These are phyloP conservation scores for Lodderomyces parapsilosis DNA, from an alignment of 1,139 yeast species.

Conservation along the genomic window DNA sequence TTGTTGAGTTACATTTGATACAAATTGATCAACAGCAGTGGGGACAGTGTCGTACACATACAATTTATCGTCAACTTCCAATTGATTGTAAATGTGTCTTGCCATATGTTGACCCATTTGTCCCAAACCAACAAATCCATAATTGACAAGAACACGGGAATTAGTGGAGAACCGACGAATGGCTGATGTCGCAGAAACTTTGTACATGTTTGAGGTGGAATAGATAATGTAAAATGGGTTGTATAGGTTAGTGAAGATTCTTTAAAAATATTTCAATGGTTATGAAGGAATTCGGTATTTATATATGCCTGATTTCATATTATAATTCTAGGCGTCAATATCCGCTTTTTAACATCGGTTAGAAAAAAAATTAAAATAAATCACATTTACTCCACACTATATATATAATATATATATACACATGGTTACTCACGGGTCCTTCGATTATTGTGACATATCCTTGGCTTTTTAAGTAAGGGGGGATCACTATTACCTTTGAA, in stretches of 20 bases:
- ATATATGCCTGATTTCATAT: no score
- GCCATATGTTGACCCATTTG: slow-evolving; percentile 66
- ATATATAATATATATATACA: neutral
- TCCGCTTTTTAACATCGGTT: neutral
- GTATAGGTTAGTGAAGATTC: no score
- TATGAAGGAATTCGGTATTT: neutral
- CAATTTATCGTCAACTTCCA: slow-evolving; percentile 39
- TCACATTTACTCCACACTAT: neutral
- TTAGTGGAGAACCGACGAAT: slow-evolving; percentile 20
- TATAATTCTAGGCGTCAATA: neutral
- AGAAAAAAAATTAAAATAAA: neutral
- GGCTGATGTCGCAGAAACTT: neutral
- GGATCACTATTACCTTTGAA: no score
- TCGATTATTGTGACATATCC: no score
- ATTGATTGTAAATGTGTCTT: slow-evolving; percentile 45
- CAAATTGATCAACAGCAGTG: slow-evolving; percentile 28
- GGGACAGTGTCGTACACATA: slow-evolving; percentile 46
- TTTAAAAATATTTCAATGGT: neutral
- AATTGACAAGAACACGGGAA: slow-evolving; percentile 23
- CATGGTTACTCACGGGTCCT: neutral
- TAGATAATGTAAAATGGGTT: no score
- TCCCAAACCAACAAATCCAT: slow-evolving; percentile 59
- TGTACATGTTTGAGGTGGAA: neutral
- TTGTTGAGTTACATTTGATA: slow-evolving; percentile 23
- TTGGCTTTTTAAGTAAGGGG: no score